phyloP scores from a whole-genome alignment of 768 basidiomycete genomes.

The Tulasnella calospora region DNA sequence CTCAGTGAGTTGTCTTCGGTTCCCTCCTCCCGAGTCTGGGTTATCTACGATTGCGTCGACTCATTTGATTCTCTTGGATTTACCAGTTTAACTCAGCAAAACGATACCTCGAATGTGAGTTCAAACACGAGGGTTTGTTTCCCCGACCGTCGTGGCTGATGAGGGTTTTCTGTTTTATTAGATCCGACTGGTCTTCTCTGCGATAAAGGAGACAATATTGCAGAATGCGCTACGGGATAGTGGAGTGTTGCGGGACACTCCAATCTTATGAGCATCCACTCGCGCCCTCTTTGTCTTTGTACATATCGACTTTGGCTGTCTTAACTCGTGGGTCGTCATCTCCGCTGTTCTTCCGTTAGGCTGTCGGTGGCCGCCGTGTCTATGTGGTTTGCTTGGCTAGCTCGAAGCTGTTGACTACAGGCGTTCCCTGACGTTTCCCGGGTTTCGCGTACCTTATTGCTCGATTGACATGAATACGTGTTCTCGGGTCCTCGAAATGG shows the following conservation, averaged over 20 bases:
- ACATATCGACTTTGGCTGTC: too few species aligned
- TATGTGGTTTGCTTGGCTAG: too few species aligned
- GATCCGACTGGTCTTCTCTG: background rate
- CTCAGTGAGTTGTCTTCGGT: slow-evolving; percentile 56
- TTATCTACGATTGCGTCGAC: slow-evolving; percentile 21
- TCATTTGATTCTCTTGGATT: background rate
- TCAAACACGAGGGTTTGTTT: background rate
- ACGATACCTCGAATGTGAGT: slow-evolving; percentile 75
- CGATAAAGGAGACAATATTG: background rate
- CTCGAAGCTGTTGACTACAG: too few species aligned
- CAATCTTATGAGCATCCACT: background rate
- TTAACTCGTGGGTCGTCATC: too few species aligned
- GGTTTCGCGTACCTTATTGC: too few species aligned
- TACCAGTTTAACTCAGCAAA: slow-evolving; percentile 72
- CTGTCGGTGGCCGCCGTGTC: too few species aligned
- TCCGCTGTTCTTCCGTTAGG: too few species aligned
- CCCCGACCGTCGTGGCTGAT: background rate
- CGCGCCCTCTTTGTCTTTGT: background rate
- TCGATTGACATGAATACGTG: too few species aligned
- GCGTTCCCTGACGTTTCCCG: too few species aligned
- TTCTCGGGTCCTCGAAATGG: too few species aligned
- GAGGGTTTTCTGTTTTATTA: background rate
- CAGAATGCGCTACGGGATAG: background rate
- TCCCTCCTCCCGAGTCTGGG: background rate
- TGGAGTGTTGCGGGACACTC: background rate